Base-by-base conservation (phyloP, 2,329 filamentous ascomycete species). In the Venturia nashicola region DNA sequence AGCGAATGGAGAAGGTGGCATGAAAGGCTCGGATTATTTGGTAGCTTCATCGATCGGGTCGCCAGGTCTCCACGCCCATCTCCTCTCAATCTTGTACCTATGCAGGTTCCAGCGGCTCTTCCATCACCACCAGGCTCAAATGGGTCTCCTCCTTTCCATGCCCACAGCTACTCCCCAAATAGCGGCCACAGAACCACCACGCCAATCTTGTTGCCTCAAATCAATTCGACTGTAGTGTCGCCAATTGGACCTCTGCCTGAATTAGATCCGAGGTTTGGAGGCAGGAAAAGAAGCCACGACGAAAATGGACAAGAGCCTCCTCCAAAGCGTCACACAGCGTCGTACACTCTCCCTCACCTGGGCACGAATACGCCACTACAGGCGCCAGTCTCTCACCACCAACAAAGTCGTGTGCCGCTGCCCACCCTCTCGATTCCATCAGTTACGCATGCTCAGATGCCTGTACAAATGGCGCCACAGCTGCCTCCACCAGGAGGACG, bases 1-100 rank as follows among this genome's bases (percentile, higher is more conserved):
- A 82, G 86, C 62, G 85, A 96, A 73, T 99, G 94, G 94, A 82
- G 86, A 60, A 83, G 86, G 63, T 97, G 94, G 94, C 86, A 97
- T 70, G 79, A 81, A 66, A 91, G 91, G 73, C 80, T 97, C 63
- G 83, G 88, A 62, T 88, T 87, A 68, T 97, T 97, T 72, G 86
- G 87, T 68, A 85, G 87, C 62, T 97, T 91, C 76, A 91, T 91
- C 76, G 86, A 92, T 68, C 83, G 83, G 65, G 89, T 90, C 39
- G 72, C 71, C 71, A 67, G 71, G 46, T 48, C 71, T 72, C 27
- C 51, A 54, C 75, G 72, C 61, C 73, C 75, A 57, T 64, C 69
- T 61, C 71, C 70, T 39, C 69, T 69, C 20, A 70, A 72, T 48
- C 70, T 71, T 18, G 71, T 76, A 63, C 69, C 70, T 66, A 69